These are phyloP conservation scores for Wickerhamomyces mucosus DNA, from an alignment of 805 yeast species.

Conservation along the genomic window DNA sequence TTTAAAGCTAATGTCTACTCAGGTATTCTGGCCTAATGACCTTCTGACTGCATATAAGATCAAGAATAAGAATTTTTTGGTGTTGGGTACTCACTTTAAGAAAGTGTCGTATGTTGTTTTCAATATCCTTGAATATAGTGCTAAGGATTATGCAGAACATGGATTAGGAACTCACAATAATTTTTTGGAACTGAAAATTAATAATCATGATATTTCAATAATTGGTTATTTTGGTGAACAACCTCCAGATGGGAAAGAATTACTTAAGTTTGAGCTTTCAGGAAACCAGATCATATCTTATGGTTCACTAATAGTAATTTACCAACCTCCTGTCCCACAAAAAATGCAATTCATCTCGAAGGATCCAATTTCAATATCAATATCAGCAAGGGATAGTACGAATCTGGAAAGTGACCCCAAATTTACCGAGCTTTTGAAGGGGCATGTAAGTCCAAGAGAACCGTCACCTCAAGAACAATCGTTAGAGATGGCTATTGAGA, in stretches of 20 bases:
- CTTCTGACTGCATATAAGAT: background rate
- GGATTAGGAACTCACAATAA: too few species aligned
- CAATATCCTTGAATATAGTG: background rate
- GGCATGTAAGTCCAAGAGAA: background rate
- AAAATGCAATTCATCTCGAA: background rate
- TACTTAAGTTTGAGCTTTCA: too few species aligned
- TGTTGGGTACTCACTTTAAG: background rate
- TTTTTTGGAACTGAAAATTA: too few species aligned
- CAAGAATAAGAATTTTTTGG: background rate
- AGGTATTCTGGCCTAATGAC: slow-evolving; percentile 1
- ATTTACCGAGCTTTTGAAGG: background rate
- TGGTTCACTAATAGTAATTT: too few species aligned
- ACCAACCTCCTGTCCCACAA: too few species aligned
- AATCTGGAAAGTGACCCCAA: background rate
- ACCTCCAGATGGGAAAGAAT: too few species aligned
- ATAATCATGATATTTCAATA: too few species aligned
- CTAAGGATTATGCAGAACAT: background rate
- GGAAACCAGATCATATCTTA: too few species aligned
- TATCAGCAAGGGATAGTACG: background rate
- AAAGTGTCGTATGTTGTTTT: background rate
- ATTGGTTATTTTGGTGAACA: too few species aligned
- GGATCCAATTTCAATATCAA: background rate
- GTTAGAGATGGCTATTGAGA: background rate
- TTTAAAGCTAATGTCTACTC: background rate
- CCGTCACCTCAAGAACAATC: background rate